Percentiles rank a stretch among this genome's conserved stretches.
phyloP scores from a whole-genome alignment of 1,284 basidiomycete genomes.

The Retiboletus fuscus region DNA sequence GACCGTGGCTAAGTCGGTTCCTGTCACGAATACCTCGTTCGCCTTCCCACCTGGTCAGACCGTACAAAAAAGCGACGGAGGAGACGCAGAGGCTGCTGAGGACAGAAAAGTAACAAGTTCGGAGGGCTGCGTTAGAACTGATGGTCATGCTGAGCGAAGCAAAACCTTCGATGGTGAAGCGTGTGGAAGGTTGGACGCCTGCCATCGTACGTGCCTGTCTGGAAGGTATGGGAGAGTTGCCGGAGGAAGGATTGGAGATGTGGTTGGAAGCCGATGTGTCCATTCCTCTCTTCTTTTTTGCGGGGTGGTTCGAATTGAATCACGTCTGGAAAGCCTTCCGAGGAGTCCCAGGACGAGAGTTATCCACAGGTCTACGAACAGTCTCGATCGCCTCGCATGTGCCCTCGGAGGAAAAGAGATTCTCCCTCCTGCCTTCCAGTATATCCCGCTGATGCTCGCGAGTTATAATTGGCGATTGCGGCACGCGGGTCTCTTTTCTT shows the following conservation, averaged over 20 bases:
- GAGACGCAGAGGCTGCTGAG: constrained; percentile 54
- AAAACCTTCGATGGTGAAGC: constrained; percentile 74
- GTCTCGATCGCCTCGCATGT: constrained; percentile 79
- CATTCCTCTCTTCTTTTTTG: neutral
- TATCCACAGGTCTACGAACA: constrained; percentile 84
- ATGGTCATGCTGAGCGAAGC: constrained; percentile 83
- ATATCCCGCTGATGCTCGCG: constrained; percentile 82
- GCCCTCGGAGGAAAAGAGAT: constrained; percentile 85
- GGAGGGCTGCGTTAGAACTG: constrained; percentile 77
- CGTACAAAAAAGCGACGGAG: constrained; percentile 44
- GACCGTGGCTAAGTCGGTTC: constrained; percentile 75
- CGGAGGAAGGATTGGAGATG: constrained; percentile 66
- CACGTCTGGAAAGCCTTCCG: constrained; percentile 62
- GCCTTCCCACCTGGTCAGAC: constrained; percentile 63
- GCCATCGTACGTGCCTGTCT: constrained; percentile 77
- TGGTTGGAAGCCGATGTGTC: constrained; percentile 81
- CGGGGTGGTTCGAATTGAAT: constrained; percentile 17
- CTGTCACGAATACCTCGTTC: constrained; percentile 57
- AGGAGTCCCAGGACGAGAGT: constrained; percentile 75
- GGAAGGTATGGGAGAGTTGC: constrained; percentile 84
- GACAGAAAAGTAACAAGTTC: constrained; percentile 66
- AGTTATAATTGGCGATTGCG: constrained; percentile 84
- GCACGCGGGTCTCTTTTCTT: constrained; percentile 68
- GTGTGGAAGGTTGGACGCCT: constrained; percentile 73
- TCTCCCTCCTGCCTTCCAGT: constrained; percentile 80